Base-by-base conservation (phyloP, 257 asterid species). In the Apocynum venetum region DNA sequence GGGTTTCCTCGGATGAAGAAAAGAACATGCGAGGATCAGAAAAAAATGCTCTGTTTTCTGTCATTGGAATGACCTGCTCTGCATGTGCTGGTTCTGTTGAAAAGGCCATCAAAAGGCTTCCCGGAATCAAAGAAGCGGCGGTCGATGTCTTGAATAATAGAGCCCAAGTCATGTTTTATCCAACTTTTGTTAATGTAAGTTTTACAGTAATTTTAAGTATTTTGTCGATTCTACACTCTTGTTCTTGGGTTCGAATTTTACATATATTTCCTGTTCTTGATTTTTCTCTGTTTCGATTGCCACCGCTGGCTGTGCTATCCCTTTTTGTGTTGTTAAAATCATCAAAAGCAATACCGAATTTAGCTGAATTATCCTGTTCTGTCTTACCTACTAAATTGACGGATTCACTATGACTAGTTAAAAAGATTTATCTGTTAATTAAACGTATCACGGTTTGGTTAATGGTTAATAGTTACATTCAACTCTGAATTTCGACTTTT, bases 11-110 rank as follows among this genome's bases (percentile, higher is more conserved):
- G 2, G 89, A 88, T 67, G 88, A 86, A 51, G 92, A 89, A 17
- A 84, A 86, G 67, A 76, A 64, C 63, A 19, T 85, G 74, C 71
- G 61, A 36, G 91, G 86, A 72, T 79, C 87, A 49, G 92, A 86
- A 83, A 61, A 85, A 46, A 87, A 77, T 55, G 97, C 97, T 4
- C 7, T 89, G n/a, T 91, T 86, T 78, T 85, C 93, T 0, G 97
- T 93, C 51, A 74, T 80, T 48, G 98, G 97, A 49, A 93, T 91
- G 97, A 88, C 94, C 74, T 93, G 98, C 86, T 87, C 98, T 79
- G 98, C 98, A 73, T 93, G 98, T 79, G 91, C 98, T 14, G 96
- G 87, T 14, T 89, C 98, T 46, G 98, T 93, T 8, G 98, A 91
- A 76, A 93, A 91, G 83, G 97, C 98, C 81, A 85, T 91, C 51